These are phyloP conservation scores for Paradendryphiella salina DNA, from an alignment of 2,329 filamentous ascomycete species.

Conservation along the genomic window DNA sequence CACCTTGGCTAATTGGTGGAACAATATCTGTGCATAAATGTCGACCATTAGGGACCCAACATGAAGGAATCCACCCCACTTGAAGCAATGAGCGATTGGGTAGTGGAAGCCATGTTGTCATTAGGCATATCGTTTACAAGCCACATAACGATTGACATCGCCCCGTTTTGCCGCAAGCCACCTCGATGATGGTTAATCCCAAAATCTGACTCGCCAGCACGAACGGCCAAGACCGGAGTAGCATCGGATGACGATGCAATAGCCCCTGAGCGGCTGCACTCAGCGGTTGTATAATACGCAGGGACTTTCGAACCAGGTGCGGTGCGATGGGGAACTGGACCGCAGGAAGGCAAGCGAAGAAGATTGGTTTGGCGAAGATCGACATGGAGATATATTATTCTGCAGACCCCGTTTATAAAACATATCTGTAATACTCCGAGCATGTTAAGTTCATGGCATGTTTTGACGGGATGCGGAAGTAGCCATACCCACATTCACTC, in stretches of 20 bases:
- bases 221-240: no score
- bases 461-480: no score
- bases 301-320: neutral
- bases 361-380: constrained; percentile 1
- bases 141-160: neutral
- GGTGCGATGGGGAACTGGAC: neutral
- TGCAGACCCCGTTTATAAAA: neutral
- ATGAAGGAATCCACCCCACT: neutral
- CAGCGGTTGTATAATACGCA: neutral
- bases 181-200: neutral
- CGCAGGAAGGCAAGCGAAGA: neutral
- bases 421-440: neutral
- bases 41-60: neutral
- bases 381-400: neutral
- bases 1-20: neutral
- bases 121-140: neutral
- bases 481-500: no score
- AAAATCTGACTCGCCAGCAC: neutral
- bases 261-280: neutral
- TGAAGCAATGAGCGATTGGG: neutral
- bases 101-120: neutral
- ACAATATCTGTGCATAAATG: neutral
- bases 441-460: no score
- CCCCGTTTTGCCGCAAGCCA: neutral
- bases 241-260: no score